Evolutionary conservation across 1,284 basidiomycete genomes (phyloP).

Genomic region (Heimioporus punctisporus): DNA sequence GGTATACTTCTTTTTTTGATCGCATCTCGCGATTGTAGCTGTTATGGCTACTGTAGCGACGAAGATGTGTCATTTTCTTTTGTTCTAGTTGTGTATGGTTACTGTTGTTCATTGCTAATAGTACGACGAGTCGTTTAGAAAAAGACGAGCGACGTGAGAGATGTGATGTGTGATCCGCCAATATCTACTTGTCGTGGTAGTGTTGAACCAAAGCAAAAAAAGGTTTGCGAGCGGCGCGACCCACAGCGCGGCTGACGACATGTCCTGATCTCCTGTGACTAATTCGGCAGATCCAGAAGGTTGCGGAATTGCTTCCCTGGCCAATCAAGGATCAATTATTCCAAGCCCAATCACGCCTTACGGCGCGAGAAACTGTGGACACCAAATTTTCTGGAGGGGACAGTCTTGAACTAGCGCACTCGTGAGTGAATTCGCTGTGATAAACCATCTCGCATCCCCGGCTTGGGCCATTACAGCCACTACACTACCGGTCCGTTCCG

Average conservation of each 20-base stretch:
- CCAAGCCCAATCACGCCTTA: constrained; percentile 65
- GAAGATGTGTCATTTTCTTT: constrained; percentile 7
- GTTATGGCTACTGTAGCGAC: background rate
- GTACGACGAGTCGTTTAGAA: background rate
- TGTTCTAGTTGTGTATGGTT: constrained; percentile 20
- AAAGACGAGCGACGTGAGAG: no score
- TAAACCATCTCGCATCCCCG: constrained; percentile 77
- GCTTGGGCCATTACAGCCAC: constrained; percentile 79
- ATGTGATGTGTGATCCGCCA: no score
- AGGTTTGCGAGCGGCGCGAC: constrained; percentile 78
- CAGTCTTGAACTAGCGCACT: constrained; percentile 89
- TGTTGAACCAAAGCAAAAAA: constrained; percentile 38
- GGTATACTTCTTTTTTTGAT: no score
- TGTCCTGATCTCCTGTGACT: constrained; percentile 86
- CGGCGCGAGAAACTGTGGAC: constrained; percentile 62
- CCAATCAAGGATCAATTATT: constrained; percentile 81
- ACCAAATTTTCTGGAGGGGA: constrained; percentile 93
- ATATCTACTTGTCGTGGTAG: no score
- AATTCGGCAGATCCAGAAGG: constrained; percentile 81
- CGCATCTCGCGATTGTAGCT: constrained; percentile 10
- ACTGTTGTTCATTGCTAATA: constrained; percentile 24
- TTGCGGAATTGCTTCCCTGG: constrained; percentile 92
- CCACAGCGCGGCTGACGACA: constrained; percentile 79
- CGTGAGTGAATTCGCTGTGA: constrained; percentile 59
- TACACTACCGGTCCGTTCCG: constrained; percentile 45